phyloP scores from a whole-genome alignment of 202 grass and related monocot species.

The Carex sylvatica region DNA sequence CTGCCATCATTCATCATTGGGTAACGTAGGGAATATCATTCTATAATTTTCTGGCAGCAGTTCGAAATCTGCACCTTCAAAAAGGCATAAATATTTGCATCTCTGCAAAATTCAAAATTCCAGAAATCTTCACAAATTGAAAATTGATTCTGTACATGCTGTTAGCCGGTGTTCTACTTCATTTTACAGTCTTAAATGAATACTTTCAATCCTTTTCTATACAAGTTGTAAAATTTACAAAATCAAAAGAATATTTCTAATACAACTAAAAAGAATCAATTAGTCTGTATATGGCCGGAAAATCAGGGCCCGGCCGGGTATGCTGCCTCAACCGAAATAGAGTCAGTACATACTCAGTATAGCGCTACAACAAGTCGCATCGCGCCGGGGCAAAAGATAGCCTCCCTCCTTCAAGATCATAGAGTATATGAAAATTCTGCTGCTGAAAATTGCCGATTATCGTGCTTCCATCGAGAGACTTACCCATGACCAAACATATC shows the following conservation, averaged over 20 bases:
- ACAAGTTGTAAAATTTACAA: not conserved
- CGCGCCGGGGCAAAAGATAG: slow-evolving; percentile 46
- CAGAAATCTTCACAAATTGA: not conserved
- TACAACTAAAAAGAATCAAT: not conserved
- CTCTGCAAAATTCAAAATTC: not conserved
- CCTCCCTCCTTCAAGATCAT: slow-evolving; percentile 31
- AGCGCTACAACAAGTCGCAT: slow-evolving; percentile 43
- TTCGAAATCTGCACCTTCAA: not conserved
- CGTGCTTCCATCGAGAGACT: slow-evolving; percentile 27
- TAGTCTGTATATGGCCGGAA: not conserved
- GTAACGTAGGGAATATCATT: no score
- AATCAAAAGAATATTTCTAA: slow-evolving; percentile 6
- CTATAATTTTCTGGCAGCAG: no score
- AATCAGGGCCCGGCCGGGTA: not conserved
- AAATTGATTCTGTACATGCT: no score
- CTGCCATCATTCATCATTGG: no score
- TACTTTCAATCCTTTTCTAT: not conserved
- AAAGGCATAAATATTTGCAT: not conserved
- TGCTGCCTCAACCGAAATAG: not conserved
- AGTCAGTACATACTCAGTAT: not conserved
- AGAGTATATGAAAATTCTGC: slow-evolving; percentile 65
- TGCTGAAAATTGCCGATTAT: slow-evolving; percentile 76
- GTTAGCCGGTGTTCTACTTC: not conserved
- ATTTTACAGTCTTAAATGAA: not conserved
- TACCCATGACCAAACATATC: slow-evolving; percentile 48